phyloP scores from a whole-genome alignment of 768 basidiomycete species.

The Phylloporus arenicola region DNA sequence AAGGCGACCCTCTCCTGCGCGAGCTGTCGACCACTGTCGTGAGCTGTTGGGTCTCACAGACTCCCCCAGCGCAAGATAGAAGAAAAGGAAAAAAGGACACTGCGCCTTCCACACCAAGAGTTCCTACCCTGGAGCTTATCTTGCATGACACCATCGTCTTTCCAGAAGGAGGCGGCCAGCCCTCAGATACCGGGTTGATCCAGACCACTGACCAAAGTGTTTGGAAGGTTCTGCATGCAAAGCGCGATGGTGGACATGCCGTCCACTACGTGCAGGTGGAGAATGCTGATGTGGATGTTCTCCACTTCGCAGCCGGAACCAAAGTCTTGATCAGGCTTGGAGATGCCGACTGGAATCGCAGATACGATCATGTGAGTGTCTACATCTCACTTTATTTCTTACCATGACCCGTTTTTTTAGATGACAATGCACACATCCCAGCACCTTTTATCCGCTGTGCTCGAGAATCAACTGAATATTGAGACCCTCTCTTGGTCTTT shows the following conservation, averaged over 20 bases:
- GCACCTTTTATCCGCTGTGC: constrained; percentile 75
- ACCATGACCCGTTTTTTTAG: constrained; percentile 30
- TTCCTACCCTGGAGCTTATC: constrained; percentile 56
- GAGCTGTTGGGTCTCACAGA: constrained; percentile 42
- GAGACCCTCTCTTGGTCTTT: constrained; percentile 83
- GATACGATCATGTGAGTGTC: constrained; percentile 65
- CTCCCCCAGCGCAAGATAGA: constrained; percentile 33
- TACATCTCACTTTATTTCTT: background rate
- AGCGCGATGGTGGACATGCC: constrained; percentile 66
- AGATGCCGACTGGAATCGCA: constrained; percentile 53
- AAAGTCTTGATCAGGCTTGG: constrained; percentile 51
- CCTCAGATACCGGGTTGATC: constrained; percentile 64
- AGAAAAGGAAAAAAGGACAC: constrained; percentile 55
- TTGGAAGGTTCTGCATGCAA: constrained; percentile 61
- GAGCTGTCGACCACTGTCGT: constrained; percentile 55
- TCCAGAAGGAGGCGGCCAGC: constrained; percentile 81
- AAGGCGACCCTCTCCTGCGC: constrained; percentile 67
- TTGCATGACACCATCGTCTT: constrained; percentile 76
- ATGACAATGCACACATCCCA: constrained; percentile 85
- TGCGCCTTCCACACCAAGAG: constrained; percentile 38
- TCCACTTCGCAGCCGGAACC: constrained; percentile 47
- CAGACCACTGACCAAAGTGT: constrained; percentile 38
- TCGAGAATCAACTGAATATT: constrained; percentile 57
- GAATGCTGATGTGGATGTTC: constrained; percentile 37
- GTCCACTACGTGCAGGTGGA: constrained; percentile 61